Evolutionary conservation across 2,329 filamentous ascomycete species (phyloP).

Genomic region (Sphaerostilbella broomeana): DNA sequence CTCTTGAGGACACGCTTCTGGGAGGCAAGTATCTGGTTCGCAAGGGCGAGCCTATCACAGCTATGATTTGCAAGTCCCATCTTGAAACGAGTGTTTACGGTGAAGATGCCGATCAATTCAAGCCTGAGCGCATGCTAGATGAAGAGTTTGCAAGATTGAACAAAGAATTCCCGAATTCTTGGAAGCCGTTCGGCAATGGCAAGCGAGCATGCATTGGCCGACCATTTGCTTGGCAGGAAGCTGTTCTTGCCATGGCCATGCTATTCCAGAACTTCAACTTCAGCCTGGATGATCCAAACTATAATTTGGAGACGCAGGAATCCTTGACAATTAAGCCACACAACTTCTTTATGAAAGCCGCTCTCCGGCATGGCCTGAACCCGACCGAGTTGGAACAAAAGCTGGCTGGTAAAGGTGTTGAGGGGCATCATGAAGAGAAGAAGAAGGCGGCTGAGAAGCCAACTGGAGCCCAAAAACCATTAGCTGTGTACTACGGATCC

Average conservation of each 20-base stretch:
- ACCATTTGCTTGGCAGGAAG: slow-evolving; percentile 70
- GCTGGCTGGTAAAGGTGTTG: slow-evolving; percentile 29
- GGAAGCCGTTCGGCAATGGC: slow-evolving; percentile 73
- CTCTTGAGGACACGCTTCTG: slow-evolving; percentile 48
- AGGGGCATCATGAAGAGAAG: slow-evolving; percentile 10
- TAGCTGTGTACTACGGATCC: slow-evolving; percentile 67
- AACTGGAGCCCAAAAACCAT: slow-evolving; percentile 29
- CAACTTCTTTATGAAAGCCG: slow-evolving; percentile 55
- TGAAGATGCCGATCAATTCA: slow-evolving; percentile 57
- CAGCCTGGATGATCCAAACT: slow-evolving; percentile 52
- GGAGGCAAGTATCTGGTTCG: slow-evolving; percentile 55
- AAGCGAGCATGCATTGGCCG: slow-evolving; percentile 65
- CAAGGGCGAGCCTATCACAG: slow-evolving; percentile 42
- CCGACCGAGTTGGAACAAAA: slow-evolving; percentile 41
- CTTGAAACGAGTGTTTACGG: slow-evolving; percentile 59
- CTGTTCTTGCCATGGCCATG: slow-evolving; percentile 53
- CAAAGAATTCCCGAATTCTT: slow-evolving; percentile 54
- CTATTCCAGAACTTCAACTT: slow-evolving; percentile 68
- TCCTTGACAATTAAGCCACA: slow-evolving; percentile 58
- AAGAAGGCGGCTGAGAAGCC: background rate
- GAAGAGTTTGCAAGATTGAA: slow-evolving; percentile 57
- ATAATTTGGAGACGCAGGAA: slow-evolving; percentile 48
- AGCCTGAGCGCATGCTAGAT: slow-evolving; percentile 66
- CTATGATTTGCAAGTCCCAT: slow-evolving; percentile 50
- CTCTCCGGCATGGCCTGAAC: slow-evolving; percentile 42